Conservation (phyloP, 192 early-diverging fungal species). For the Podila epigama region DNA sequence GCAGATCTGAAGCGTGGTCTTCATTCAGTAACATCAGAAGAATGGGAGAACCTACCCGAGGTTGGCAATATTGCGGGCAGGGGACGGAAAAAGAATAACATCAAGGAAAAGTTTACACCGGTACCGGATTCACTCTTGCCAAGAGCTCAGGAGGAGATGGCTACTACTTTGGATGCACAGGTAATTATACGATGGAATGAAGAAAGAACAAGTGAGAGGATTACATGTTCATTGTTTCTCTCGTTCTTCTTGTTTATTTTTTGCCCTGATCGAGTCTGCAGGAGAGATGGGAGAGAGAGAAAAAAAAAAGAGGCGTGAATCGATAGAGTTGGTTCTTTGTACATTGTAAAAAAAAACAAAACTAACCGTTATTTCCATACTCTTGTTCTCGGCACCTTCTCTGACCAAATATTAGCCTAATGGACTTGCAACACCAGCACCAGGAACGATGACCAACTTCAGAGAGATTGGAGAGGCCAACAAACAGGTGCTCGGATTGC, state of each 20-base stretch:
- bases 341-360: not conserved
- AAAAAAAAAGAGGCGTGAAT: no score
- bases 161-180: conserved; percentile 68
- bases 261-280: not conserved
- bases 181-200: conserved; percentile 40
- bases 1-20: conserved; percentile 89
- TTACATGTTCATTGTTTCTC: not conserved
- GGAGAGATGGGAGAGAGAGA: not conserved
- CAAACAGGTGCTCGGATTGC: conserved; percentile 89
- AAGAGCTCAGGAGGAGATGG: conserved; percentile 59
- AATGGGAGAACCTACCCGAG: conserved; percentile 85
- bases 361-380: not conserved
- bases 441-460: conserved; percentile 85
- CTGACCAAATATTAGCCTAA: conserved; percentile 38
- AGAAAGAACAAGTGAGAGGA: not conserved
- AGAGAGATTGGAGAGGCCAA: conserved; percentile 92
- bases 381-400: not conserved
- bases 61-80: conserved; percentile 88
- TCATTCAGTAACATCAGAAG: conserved; percentile 76
- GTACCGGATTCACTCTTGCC: conserved; percentile 72
- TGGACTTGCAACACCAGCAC: conserved; percentile 67
- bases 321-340: not conserved
- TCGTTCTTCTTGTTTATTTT: no score
- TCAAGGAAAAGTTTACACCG: conserved; percentile 61
- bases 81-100: conserved; percentile 68